A percentile compares a stretch with the other conserved stretches of the same genome.
Evolutionary conservation across 225 moss, liverwort and hornwort species (phyloP).

Genomic region (Anthoceros angustus): DNA sequence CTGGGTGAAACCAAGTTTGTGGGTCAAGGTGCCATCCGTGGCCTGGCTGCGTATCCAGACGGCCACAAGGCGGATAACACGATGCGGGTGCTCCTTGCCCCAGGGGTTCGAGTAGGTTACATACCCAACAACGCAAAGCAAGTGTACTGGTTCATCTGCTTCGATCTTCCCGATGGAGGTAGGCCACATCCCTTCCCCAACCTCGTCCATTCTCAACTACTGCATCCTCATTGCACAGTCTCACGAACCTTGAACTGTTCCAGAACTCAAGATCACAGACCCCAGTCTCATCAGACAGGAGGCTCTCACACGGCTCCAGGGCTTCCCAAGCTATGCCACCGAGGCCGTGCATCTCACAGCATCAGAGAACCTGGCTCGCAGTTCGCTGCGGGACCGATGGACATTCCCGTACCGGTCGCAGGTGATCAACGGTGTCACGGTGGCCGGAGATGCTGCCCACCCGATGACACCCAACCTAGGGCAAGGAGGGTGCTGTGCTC

Average conservation of each 20-base stretch:
- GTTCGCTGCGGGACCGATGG: conserved; percentile 5
- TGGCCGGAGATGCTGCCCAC: conserved; percentile 7
- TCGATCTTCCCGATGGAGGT: not conserved
- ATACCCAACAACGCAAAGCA: not conserved
- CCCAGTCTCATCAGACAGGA: not conserved
- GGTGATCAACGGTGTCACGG: not conserved
- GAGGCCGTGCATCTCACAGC: not conserved
- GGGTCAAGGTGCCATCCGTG: conserved; percentile 1
- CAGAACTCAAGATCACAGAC: not conserved
- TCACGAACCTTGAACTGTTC: not conserved
- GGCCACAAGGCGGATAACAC: not conserved
- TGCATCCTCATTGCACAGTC: not conserved
- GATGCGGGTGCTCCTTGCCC: not conserved
- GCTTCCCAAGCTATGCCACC: not conserved
- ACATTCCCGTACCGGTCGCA: conserved; percentile 3
- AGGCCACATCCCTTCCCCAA: not conserved
- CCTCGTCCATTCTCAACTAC: too few relatives aligned
- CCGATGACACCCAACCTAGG: conserved; percentile 8
- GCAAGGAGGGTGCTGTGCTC: conserved; percentile 7
- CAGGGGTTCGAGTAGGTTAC: not conserved
- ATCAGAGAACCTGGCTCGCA: not conserved
- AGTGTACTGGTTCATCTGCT: conserved; percentile 5
- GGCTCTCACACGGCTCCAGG: not conserved
- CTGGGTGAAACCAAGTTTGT: not conserved
- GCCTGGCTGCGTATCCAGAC: not conserved